Evolutionary conservation across 768 basidiomycete genomes (phyloP).

Genomic region (Trametes cubensis): DNA sequence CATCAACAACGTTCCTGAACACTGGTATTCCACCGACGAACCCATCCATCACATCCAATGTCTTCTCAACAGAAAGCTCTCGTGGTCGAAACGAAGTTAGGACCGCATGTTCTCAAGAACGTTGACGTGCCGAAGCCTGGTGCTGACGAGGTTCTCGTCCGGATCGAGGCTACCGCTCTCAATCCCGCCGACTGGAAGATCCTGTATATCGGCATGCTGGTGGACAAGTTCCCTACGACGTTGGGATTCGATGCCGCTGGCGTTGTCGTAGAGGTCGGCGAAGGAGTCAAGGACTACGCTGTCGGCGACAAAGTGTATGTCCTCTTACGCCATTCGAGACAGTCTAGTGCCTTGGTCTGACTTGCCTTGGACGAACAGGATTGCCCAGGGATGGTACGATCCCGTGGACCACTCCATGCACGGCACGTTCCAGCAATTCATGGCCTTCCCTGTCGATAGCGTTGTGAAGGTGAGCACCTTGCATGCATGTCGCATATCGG

Average conservation of each 20-base stretch:
- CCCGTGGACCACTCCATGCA: not conserved
- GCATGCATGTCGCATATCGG: not conserved
- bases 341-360: not conserved
- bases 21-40: no score
- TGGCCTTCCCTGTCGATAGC: not conserved
- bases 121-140: slow-evolving; percentile 22
- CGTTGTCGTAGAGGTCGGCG: slow-evolving; percentile 42
- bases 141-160: slow-evolving; percentile 32
- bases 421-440: slow-evolving; percentile 15
- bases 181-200: slow-evolving; percentile 44
- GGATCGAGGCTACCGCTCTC: slow-evolving; percentile 33
- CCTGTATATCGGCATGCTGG: slow-evolving; percentile 35
- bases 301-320: slow-evolving; percentile 47
- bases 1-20: no score
- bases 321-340: not conserved
- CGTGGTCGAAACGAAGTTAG: slow-evolving; percentile 14
- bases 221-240: slow-evolving; percentile 37
- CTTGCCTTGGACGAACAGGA: not conserved
- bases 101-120: slow-evolving; percentile 2
- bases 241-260: slow-evolving; percentile 36
- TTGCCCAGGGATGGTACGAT: slow-evolving; percentile 4
- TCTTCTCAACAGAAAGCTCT: slow-evolving; percentile 23
- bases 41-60: no score
- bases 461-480: slow-evolving; percentile 19
- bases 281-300: slow-evolving; percentile 37